Conservation (phyloP, 441 rosid species). For the Aquilaria agallochum region DNA sequence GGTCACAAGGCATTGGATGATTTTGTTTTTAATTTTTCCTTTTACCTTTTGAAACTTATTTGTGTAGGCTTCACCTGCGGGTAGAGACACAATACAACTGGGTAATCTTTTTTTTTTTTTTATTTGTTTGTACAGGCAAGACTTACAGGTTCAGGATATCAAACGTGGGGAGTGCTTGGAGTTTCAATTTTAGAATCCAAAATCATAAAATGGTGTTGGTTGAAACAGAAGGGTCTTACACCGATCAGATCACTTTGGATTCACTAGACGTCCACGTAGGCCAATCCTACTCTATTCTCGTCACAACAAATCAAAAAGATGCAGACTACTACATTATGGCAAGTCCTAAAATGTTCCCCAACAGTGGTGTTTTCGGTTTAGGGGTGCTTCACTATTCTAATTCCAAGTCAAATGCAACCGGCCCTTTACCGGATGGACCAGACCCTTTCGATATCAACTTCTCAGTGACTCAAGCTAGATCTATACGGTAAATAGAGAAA, state of each 20-base stretch:
- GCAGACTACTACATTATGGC: slow-evolving; percentile 33
- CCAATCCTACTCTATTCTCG: slow-evolving; percentile 63
- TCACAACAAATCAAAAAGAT: slow-evolving; percentile 37
- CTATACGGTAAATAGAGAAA: slow-evolving; percentile 35
- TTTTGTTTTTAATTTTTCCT: too few relatives aligned
- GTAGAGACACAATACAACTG: too few relatives aligned
- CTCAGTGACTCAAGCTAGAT: slow-evolving; percentile 48
- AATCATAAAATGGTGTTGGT: slow-evolving; percentile 62
- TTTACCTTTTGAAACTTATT: too few relatives aligned
- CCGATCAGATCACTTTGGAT: slow-evolving; percentile 31
- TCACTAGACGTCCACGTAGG: slow-evolving; percentile 57
- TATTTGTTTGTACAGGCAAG: slow-evolving; percentile 33
- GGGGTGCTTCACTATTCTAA: slow-evolving; percentile 45
- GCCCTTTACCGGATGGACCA: slow-evolving; percentile 38
- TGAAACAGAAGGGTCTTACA: slow-evolving; percentile 66
- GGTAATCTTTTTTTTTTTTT: neutral
- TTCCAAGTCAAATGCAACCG: slow-evolving; percentile 22
- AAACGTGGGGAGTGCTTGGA: slow-evolving; percentile 43
- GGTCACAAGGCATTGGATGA: slow-evolving; percentile 12
- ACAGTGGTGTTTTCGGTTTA: slow-evolving; percentile 26
- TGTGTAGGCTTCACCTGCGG: too few relatives aligned
- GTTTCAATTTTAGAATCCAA: slow-evolving; percentile 59
- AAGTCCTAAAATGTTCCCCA: slow-evolving; percentile 26
- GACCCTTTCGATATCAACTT: slow-evolving; percentile 40
- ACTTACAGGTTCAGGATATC: slow-evolving; percentile 59